Conservation (phyloP, 2,329 filamentous ascomycete species). For the Reticulascus tulasneorum region DNA sequence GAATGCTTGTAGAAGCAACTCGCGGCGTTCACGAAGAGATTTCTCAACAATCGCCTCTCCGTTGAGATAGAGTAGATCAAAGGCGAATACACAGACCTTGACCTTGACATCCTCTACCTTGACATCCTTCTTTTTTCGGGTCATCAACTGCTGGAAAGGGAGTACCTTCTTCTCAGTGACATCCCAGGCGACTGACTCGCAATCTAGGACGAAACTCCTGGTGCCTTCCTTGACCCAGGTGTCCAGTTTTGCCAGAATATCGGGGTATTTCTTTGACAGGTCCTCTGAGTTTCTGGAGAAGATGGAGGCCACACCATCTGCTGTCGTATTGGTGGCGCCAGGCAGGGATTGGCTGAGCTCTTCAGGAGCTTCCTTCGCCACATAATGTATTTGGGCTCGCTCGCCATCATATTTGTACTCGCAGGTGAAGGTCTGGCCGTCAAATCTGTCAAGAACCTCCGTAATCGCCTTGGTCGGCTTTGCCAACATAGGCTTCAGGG, state of each 20-base stretch:
- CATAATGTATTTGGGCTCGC: constrained; percentile 96
- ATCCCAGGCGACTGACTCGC: constrained; percentile 97
- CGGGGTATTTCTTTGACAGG: constrained; percentile 94
- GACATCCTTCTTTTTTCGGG: constrained; percentile 94
- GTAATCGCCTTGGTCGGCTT: constrained; percentile 98
- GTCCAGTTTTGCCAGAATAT: constrained; percentile 83
- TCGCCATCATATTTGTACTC: constrained; percentile 99
- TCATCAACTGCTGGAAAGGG: constrained; percentile 98
- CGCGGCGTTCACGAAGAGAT: constrained; percentile 76
- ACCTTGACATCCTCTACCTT: constrained; percentile 93
- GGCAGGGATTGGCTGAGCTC: constrained; percentile 61
- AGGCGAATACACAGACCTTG: constrained; percentile 95
- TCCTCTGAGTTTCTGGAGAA: constrained; percentile 98
- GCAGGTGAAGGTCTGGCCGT: constrained; percentile 92
- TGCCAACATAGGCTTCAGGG: constrained; percentile 96
- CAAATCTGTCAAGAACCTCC: constrained; percentile 94
- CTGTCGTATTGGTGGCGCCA: constrained; percentile 60
- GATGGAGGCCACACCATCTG: constrained; percentile 78
- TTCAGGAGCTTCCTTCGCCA: constrained; percentile 72
- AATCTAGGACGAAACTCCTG: constrained; percentile 96
- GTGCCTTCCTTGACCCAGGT: constrained; percentile 88
- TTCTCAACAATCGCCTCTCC: constrained; percentile 87
- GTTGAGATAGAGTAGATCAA: constrained; percentile 90
- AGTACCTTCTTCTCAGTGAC: constrained; percentile 90
- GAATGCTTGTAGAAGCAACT: constrained; percentile 71